A percentile compares a stretch with the other conserved stretches of the same genome.
phyloP scores from a whole-genome alignment of 1,139 yeast species.

The Saccharomyces hybrid region DNA sequence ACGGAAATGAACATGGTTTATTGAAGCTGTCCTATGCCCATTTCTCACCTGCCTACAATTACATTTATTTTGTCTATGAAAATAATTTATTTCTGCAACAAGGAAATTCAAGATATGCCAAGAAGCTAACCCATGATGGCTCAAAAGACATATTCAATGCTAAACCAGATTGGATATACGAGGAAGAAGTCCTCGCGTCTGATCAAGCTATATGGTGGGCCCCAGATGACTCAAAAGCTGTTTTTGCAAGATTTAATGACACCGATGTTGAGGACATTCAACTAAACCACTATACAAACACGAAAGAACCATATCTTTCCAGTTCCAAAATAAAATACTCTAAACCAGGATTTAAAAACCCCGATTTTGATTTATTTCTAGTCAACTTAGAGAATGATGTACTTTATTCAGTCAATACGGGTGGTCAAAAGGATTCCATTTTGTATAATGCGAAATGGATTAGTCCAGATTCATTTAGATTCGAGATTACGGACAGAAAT shows the following conservation, averaged over 20 bases:
- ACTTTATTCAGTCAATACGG: slow-evolving; percentile 21
- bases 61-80: slow-evolving; percentile 59
- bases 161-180: slow-evolving; percentile 93
- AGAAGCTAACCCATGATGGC: slow-evolving; percentile 59
- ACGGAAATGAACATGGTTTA: slow-evolving; percentile 13
- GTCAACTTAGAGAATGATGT: slow-evolving; percentile 36
- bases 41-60: slow-evolving; percentile 69
- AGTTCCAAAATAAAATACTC: slow-evolving; percentile 72
- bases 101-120: slow-evolving; percentile 33
- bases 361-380: slow-evolving; percentile 45
- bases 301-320: slow-evolving; percentile 43
- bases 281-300: slow-evolving; percentile 51
- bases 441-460: slow-evolving; percentile 73
- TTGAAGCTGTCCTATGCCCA: slow-evolving; percentile 44
- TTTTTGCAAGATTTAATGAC: slow-evolving; percentile 65
- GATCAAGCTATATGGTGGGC: slow-evolving; percentile 85
- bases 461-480: slow-evolving; percentile 43
- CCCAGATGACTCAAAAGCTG: slow-evolving; percentile 55
- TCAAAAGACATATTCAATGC: slow-evolving; percentile 66
- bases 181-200: slow-evolving; percentile 71
- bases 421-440: slow-evolving; percentile 33
- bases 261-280: slow-evolving; percentile 57
- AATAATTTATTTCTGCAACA: slow-evolving; percentile 55
- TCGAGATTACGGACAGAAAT: slow-evolving; percentile 64
- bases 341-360: slow-evolving; percentile 76